Base-by-base conservation (phyloP, 2,329 filamentous ascomycete genomes). In the Calonectria naviculata region DNA sequence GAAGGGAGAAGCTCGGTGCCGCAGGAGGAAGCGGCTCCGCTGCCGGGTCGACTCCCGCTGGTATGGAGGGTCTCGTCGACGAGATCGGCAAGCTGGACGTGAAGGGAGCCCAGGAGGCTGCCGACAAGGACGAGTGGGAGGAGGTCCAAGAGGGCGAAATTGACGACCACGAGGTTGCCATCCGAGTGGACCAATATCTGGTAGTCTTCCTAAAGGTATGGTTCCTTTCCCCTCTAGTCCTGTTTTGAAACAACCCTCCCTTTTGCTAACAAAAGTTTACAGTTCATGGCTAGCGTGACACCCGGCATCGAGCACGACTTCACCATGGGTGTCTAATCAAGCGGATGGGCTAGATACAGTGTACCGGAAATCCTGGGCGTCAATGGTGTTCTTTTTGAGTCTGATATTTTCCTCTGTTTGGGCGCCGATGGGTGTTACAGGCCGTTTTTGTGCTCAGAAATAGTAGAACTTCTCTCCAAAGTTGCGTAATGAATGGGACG, bases 251-350 rank as follows among this genome's bases (percentile, higher is more conserved):
- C 24, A 34, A 58, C 10, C 24, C 19, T 17, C 29, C 13, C 34
- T 28, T 1, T 34, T 28, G n/a, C 21, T 62, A 52, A 42, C 76
- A 67, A 63, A 73, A 31, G 4, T 9, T 66, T 26, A 34, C 66
- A 90, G 89, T 94, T 94, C 83, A 94, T 94, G 87, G 92, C 93
- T 38, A 97, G 93, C 78, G 97, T 99, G 52, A 98, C 96, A 19
- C 97, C 97, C 7, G 95, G 95, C 58, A 98, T 99, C 83, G 96
- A 98, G 85, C 95, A 98, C 83, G 96, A 98, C 82, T 98, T 78
- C 52, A 78, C 76, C 19, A 78, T 78, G 76, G 76, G 76, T 19
- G 76, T 78, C 60, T 78, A 61, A 73, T 24, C 28, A 26, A 46
- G 36, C n/a, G 67, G 31, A 68, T 54, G 49, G 7, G 65, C 65